Evolutionary conservation across 805 yeast species (phyloP), one percentile per base, ranked within the genome.

Genomic region (Barnettozyma sucrosica): DNA sequence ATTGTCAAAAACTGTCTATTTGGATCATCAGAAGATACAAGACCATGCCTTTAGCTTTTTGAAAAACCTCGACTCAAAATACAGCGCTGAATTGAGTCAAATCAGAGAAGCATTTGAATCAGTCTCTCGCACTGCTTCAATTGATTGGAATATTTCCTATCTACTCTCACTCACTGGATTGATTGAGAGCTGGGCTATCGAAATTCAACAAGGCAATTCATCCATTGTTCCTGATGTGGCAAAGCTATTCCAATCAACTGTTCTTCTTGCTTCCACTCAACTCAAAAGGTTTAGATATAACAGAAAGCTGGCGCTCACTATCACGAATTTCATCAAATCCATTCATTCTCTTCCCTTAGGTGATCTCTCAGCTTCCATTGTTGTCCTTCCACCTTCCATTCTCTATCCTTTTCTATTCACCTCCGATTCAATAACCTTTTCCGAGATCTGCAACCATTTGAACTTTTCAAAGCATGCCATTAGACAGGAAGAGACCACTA

Each of bases 381-480:
- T 75, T 13, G 62, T 75, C 1, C 53, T 72, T 0, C 75, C 77
- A 0, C 74, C 76, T 0, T 42, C 68, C 1, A 46, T 77, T 3
- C 51, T 67, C 0, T 72, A 72, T 46, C 51, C 62, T 4, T 53
- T 75, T 2, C 54, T 75, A 6, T 66, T 77, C 36, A 61, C 71
- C 4, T 59, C 66, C 16, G 72, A 74, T 50, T 74, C 84, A 7
- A 50, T 72, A 2, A 51, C 75, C 4, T 59, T 75, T 2, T 75
- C 82, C 4, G 72, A 67, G 25, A 46, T 70, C 0, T 75, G 81
- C 54, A 71, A 70, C 1, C 77, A 71, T 55, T 59, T 81, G 24
- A 66, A 75, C 6, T 65, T 61, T 48, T 58, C 75, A 8, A 57
- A 56, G 40, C 11, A 30, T 5, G 38, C 54, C 18, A 38, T 59